Conservation (phyloP, 31 red algal genomes). For the Endocladia muricata region DNA sequence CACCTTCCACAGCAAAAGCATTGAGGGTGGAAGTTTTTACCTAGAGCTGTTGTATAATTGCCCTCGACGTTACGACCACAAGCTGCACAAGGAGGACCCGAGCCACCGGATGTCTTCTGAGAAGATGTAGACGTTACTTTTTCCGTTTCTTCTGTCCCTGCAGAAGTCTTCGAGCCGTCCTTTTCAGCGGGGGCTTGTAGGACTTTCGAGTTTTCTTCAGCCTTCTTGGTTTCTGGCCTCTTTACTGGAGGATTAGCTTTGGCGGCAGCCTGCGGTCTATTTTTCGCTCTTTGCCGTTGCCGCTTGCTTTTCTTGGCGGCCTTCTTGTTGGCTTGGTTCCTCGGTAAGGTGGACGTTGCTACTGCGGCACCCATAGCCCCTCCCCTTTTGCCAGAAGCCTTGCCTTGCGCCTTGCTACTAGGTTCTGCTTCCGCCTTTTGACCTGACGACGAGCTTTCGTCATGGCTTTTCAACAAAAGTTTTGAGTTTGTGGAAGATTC, state of each 20-base stretch:
- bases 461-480: too few species aligned
- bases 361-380: background rate
- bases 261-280: background rate
- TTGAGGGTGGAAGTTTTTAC: constrained; percentile 65
- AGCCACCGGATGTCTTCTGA: background rate
- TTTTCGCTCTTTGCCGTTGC: constrained; percentile 2
- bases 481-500: too few species aligned
- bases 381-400: background rate
- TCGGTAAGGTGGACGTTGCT: constrained; percentile 27
- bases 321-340: constrained; percentile 39
- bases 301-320: constrained; percentile 43
- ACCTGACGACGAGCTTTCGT: background rate
- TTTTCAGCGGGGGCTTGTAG: background rate
- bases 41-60: constrained; percentile 46
- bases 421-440: background rate
- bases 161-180: background rate
- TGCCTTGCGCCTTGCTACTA: background rate
- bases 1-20: constrained; percentile 79
- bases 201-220: background rate
- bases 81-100: constrained; percentile 61
- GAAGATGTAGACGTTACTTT: background rate
- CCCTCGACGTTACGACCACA: constrained; percentile 54
- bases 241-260: background rate
- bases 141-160: background rate
- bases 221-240: background rate